phyloP scores from a whole-genome alignment of 2,329 filamentous ascomycete genomes.

The Diaporthe aspalathi region DNA sequence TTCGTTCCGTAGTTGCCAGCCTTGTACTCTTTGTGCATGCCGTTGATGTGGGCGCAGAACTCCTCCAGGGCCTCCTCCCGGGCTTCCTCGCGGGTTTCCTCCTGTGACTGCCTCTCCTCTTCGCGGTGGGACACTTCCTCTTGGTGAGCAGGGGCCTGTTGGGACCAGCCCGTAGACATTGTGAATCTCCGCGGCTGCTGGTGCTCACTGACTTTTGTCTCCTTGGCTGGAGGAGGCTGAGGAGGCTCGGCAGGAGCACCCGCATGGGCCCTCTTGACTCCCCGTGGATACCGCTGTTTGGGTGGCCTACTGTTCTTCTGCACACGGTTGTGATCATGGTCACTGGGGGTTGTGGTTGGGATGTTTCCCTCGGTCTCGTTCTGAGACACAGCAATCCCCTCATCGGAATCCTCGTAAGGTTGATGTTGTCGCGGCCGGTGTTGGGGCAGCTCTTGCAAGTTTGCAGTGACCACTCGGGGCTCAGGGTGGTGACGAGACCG shows the following conservation, averaged over 20 bases:
- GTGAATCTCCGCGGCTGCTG: background rate
- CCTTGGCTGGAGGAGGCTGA: background rate
- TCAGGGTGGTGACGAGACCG: background rate
- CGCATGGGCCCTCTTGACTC: slow-evolving; percentile 1
- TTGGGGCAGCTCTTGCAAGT: background rate
- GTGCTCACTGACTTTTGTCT: no score
- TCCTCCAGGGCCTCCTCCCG: background rate
- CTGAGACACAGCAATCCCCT: background rate
- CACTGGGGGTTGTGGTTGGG: no score
- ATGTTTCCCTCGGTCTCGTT: background rate
- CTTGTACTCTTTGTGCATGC: slow-evolving; percentile 37
- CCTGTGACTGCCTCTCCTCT: background rate
- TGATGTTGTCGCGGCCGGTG: background rate
- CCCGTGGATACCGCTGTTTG: background rate
- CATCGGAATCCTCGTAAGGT: background rate
- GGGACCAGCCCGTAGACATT: background rate
- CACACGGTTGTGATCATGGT: background rate
- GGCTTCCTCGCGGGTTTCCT: no score
- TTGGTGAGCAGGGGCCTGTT: background rate
- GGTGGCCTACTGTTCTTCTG: background rate
- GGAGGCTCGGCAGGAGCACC: background rate
- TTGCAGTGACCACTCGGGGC: background rate
- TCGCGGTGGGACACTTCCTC: background rate
- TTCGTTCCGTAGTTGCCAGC: background rate
- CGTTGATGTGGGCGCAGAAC: slow-evolving; percentile 39